Base-by-base conservation (phyloP, 2,329 filamentous ascomycete genomes). In the Fusarium pseudograminearum region DNA sequence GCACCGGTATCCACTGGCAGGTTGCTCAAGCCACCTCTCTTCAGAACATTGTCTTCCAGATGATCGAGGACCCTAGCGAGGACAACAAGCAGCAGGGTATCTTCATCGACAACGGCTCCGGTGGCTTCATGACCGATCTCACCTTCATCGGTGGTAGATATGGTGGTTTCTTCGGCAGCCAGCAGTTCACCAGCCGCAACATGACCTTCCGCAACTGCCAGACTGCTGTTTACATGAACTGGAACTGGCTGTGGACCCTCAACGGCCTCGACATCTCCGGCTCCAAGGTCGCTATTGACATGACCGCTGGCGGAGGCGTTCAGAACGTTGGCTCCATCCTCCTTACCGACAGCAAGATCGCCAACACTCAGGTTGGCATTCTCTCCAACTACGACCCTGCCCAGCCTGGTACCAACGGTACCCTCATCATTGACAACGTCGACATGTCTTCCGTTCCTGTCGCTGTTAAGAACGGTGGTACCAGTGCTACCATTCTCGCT, bases 161-260 rank as follows among this genome's bases (percentile, higher is more conserved):
- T 71, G 93, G 93, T 57, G 90, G 90, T 72, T 95, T 93, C 81
- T 83, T 95, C 28, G 93, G 93, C 51, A 94, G 90, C 80, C 93
- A 97, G 81, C 93, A 97, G 80, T 96, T 95, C 80, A 95, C 93
- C 40, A 91, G 90, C 30, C 90, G 93, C 71, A 96, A 97, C 80
- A 76, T 96, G 77, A 91, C 86, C 36, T 97, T 97, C 85, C 93
- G 92, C 78, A 86, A 87, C 79, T 94, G 92, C 83, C 86, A 93
- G 76, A 97, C 93, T 3, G 93, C 92, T 66, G 89, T 97, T 69
- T 93, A 88, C 81, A 91, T 96, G 89, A 94, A 94, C 84, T 97
- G 93, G 93, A 93, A 95, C 82, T 97, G 93, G 93, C 84, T 89
- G 20, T 97, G 92, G 91, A 89, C 90, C 45, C 88, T 96, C 80